These are phyloP conservation scores for Testicularia cyperi DNA, from an alignment of 1,284 basidiomycete species.

Conservation along the genomic window DNA sequence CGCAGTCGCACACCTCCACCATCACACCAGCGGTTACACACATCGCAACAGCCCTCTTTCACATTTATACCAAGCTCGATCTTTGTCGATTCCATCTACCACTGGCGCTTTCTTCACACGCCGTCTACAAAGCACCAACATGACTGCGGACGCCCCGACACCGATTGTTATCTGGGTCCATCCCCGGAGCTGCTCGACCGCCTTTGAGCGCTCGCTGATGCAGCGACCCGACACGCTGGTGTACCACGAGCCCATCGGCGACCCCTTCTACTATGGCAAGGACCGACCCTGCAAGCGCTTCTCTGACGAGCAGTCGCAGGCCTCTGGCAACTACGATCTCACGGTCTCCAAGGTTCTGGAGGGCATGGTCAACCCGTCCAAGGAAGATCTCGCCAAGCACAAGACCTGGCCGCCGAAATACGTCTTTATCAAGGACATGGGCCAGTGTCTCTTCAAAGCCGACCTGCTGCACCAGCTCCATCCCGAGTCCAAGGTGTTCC, in stretches of 20 bases:
- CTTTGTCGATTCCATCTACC: too few relatives aligned
- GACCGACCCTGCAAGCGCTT: conserved; percentile 43
- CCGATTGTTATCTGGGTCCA: conserved; percentile 52
- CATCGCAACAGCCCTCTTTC: too few relatives aligned
- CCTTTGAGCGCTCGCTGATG: conserved; percentile 54
- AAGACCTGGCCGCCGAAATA: conserved; percentile 38
- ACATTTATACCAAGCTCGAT: too few relatives aligned
- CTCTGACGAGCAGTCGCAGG: conserved; percentile 37
- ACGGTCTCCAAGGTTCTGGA: conserved; percentile 39
- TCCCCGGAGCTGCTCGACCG: conserved; percentile 49
- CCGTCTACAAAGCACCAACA: too few relatives aligned
- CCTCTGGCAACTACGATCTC: conserved; percentile 33
- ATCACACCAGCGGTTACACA: too few relatives aligned
- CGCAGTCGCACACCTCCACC: background rate
- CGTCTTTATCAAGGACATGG: conserved; percentile 57
- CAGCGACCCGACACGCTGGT: conserved; percentile 48
- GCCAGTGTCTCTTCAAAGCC: conserved; percentile 50
- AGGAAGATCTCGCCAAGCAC: conserved; percentile 20
- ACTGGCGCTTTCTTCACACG: background rate
- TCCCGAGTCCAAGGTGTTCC: conserved; percentile 46
- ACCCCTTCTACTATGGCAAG: conserved; percentile 49
- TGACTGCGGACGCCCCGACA: too few relatives aligned
- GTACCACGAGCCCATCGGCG: conserved; percentile 52
- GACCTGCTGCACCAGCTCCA: conserved; percentile 42
- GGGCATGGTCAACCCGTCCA: conserved; percentile 29